phyloP scores from a whole-genome alignment of 352 stramenopile genomes.

The Pythium sukuiense region DNA sequence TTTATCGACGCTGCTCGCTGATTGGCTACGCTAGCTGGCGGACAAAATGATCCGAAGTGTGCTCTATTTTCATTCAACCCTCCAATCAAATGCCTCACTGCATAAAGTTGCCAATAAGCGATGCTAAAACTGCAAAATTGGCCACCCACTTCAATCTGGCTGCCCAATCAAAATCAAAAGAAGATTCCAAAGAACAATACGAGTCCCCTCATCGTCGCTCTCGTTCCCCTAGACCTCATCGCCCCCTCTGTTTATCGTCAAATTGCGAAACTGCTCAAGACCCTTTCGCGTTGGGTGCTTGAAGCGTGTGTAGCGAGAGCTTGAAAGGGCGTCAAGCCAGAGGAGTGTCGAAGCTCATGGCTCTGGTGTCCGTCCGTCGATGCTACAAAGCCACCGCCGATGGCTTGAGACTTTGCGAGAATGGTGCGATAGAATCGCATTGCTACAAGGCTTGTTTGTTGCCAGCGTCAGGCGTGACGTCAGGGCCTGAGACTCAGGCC shows the following conservation, averaged over 20 bases:
- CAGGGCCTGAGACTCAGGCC: background rate
- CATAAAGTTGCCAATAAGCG: constrained; percentile 26
- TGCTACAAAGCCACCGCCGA: background rate
- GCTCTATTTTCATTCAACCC: constrained; percentile 22
- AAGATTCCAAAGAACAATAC: constrained; percentile 15
- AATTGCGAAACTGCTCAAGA: background rate
- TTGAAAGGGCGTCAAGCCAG: background rate
- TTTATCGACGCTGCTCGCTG: constrained; percentile 16
- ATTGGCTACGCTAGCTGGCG: constrained; percentile 16
- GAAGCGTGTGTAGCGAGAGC: background rate
- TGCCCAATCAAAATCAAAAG: constrained; percentile 3
- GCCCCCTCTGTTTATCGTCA: background rate
- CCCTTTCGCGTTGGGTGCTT: background rate
- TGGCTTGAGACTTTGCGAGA: background rate
- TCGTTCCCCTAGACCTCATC: background rate
- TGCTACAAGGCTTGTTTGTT: background rate
- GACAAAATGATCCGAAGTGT: constrained; percentile 3
- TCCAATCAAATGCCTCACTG: constrained; percentile 11
- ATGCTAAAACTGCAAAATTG: background rate
- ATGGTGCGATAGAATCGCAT: background rate
- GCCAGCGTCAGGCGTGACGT: background rate
- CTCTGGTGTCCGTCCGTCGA: background rate
- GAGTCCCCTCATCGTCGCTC: background rate
- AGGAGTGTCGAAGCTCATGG: background rate
- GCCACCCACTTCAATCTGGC: constrained; percentile 1